Percentiles rank a stretch among this genome's conserved stretches.
phyloP scores from a whole-genome alignment of 176 grass and related monocot genomes.

The Zoysia pacifica region DNA sequence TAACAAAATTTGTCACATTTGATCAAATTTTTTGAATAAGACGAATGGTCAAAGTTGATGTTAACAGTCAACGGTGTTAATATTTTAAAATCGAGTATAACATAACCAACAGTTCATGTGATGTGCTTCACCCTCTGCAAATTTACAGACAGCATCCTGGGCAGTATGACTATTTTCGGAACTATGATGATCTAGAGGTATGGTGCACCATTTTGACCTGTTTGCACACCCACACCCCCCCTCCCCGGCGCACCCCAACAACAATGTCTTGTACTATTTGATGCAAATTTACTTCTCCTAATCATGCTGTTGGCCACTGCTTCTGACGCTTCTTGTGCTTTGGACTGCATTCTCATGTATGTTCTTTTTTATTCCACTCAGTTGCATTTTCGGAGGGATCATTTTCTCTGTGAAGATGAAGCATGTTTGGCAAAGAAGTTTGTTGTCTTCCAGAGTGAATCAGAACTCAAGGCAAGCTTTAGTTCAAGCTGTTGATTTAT shows the following conservation, averaged over 20 bases:
- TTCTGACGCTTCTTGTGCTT: slow-evolving; percentile 5
- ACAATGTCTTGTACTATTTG: not conserved
- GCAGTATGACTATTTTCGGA: slow-evolving; percentile 79
- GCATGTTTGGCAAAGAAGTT: slow-evolving; percentile 87
- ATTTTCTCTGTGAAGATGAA: slow-evolving; percentile 91
- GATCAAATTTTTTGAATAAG: no score
- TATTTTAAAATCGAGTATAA: not conserved
- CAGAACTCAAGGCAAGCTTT: slow-evolving; percentile 69
- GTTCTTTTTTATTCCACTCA: slow-evolving; percentile 39
- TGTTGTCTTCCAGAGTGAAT: slow-evolving; percentile 78
- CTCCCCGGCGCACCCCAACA: no score
- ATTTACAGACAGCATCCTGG: slow-evolving; percentile 74
- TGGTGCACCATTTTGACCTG: not conserved
- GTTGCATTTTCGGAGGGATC: slow-evolving; percentile 89
- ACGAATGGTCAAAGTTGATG: no score
- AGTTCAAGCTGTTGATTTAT: slow-evolving; percentile 23
- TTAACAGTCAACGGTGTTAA: no score
- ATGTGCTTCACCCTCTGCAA: slow-evolving; percentile 31
- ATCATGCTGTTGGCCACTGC: not conserved
- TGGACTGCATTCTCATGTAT: slow-evolving; percentile 13
- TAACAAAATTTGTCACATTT: no score
- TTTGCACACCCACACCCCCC: not conserved
- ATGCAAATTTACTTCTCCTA: slow-evolving; percentile 7
- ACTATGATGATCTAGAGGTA: slow-evolving; percentile 96
- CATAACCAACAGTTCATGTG: not conserved